A percentile compares a stretch with the other conserved stretches of the same genome.
These are phyloP conservation scores for Camillea tinctor DNA, from an alignment of 2,329 filamentous ascomycete genomes.

Conservation along the genomic window DNA sequence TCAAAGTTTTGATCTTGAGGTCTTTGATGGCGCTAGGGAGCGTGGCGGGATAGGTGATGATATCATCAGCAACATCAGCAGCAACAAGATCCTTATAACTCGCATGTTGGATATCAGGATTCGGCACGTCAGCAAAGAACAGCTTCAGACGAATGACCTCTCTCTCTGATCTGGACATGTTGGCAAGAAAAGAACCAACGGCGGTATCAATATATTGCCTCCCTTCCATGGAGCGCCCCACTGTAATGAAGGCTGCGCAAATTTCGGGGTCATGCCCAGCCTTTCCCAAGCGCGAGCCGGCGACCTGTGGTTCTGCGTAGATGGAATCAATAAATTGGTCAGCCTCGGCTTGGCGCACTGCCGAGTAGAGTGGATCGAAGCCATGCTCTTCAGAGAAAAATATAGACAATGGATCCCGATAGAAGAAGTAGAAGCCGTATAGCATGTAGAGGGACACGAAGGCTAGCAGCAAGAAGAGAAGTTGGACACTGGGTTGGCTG, in stretches of 20 bases:
- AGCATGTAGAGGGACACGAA: conserved; percentile 27
- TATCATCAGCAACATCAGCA: conserved; percentile 26
- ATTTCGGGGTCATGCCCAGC: conserved; percentile 24
- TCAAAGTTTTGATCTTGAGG: conserved; percentile 19
- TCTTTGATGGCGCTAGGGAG: conserved; percentile 19
- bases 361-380: conserved; percentile 31
- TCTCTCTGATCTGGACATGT: conserved; percentile 30
- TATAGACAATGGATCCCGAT: conserved; percentile 33
- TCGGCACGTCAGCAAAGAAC: conserved; percentile 33
- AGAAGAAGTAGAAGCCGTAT: conserved; percentile 32
- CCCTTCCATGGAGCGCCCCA: conserved; percentile 26
- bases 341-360: conserved; percentile 29
- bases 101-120: conserved; percentile 25
- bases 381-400: conserved; percentile 34
- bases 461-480: conserved; percentile 23
- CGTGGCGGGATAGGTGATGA: conserved; percentile 27
- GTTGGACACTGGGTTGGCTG: conserved; percentile 28
- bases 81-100: conserved; percentile 22
- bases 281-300: conserved; percentile 18
- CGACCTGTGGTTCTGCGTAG: conserved; percentile 15
- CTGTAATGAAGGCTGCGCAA: conserved; percentile 31
- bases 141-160: conserved; percentile 27
- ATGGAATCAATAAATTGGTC: conserved; percentile 26
- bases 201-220: conserved; percentile 33
- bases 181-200: conserved; percentile 31